Conservation (phyloP, 129 eudicot species). For the Logfia minima region DNA sequence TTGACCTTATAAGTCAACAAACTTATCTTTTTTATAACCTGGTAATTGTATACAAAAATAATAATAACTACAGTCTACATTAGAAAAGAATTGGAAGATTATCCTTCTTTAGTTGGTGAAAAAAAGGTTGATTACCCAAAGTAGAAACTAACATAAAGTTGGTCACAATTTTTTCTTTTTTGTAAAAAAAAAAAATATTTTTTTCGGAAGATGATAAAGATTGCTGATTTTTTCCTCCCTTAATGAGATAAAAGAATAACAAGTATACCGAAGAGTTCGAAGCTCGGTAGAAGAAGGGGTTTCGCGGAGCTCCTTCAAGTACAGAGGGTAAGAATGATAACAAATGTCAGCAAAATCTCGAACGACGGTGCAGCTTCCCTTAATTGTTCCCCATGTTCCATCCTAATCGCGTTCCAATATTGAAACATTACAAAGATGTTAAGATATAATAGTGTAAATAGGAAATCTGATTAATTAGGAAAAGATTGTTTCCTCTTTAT, state of each 20-base stretch:
- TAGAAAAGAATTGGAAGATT: no score
- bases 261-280: conserved; percentile 65
- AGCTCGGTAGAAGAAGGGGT: conserved; percentile 51
- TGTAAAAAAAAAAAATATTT: no score
- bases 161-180: background rate
- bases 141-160: background rate
- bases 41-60: background rate
- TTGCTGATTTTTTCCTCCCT: background rate
- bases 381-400: conserved; percentile 92
- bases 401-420: conserved; percentile 43
- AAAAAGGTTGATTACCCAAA: background rate
- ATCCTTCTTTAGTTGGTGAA: background rate
- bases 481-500: background rate
- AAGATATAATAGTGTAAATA: background rate
- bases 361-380: conserved; percentile 95
- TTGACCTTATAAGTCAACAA: conserved; percentile 14
- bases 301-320: conserved; percentile 77
- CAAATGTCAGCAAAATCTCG: conserved; percentile 90
- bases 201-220: background rate
- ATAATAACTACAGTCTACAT: background rate
- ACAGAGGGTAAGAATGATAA: conserved; percentile 75
- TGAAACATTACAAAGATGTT: conserved; percentile 13
- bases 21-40: background rate
- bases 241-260: background rate
- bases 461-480: background rate